Base-by-base conservation (phyloP, 2,329 filamentous ascomycete species). In the Rhynchosporium graminicola region DNA sequence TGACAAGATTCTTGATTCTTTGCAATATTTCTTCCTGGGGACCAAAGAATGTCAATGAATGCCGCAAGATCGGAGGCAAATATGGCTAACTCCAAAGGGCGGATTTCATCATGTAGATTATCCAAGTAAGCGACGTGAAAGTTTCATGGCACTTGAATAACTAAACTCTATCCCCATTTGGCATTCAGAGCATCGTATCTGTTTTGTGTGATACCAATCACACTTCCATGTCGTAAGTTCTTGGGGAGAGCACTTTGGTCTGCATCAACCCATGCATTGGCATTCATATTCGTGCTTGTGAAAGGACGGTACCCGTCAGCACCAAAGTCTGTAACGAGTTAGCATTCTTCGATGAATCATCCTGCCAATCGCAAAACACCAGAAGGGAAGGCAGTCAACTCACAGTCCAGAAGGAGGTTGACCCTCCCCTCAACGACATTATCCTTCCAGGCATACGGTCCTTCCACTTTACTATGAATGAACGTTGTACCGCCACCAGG, bases 181-280 rank as follows among this genome's bases (percentile, higher is more conserved):
- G 68, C 64, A 38, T 67, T 70, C 63, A 83, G 65, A 4, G 79
- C 78, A 62, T 77, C 72, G 52, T 79, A 80, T 51, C 78, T 65
- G 9, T 72, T 75, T 71, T 76, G 70, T 55, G 78, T 80, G 3
- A 83, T 71, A 0, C 81, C 77, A 66, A 84, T 65, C 28, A 84
- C 78, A 62, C 78, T 79, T 8, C 82, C 82, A 72, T 84, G 82
- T 64, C 82, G 79, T 67, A 84, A 63, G 38, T 79, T 78, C 52
- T 67, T 76, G 8, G 82, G 82, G 66, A 81, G 83, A 0, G 66
- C 73, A 1, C 69, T 69, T 43, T 77, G 68, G 62, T 75, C 74
- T 48, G 78, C 80, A 36, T 77, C 77, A 1, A 71, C 74, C 81
- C 82, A 85, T 20, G 72, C 75, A 47, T 82, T 82, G 3, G 71